Percentiles rank a stretch among this genome's conserved stretches.
phyloP scores from a whole-genome alignment of 2,329 filamentous ascomycete genomes.

The Monilinia fructicola region DNA sequence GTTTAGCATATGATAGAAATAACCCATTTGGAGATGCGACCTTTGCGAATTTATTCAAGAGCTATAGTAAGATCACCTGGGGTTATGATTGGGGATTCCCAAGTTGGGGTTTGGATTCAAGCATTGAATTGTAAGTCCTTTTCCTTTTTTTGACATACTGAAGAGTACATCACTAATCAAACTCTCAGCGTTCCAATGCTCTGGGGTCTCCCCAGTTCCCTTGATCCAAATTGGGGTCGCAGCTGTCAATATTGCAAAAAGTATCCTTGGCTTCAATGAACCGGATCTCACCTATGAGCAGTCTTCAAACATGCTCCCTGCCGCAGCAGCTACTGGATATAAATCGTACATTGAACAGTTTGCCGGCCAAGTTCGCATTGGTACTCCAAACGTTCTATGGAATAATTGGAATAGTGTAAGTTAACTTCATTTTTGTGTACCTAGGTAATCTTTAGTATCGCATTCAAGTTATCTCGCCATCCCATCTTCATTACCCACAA shows the following conservation, averaged over 20 bases:
- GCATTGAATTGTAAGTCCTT: slow-evolving; percentile 43
- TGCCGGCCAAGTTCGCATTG: slow-evolving; percentile 43
- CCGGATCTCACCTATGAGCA: slow-evolving; percentile 52
- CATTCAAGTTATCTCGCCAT: not conserved
- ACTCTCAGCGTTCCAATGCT: slow-evolving; percentile 59
- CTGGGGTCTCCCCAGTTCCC: slow-evolving; percentile 51
- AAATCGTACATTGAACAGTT: slow-evolving; percentile 46
- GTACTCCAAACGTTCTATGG: slow-evolving; percentile 44
- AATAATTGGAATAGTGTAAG: slow-evolving; percentile 34
- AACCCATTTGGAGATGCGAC: slow-evolving; percentile 26
- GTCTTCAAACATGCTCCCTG: slow-evolving; percentile 51
- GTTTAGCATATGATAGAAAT: slow-evolving; percentile 64
- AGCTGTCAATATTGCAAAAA: slow-evolving; percentile 54
- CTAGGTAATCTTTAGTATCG: too few relatives aligned
- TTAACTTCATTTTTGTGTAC: not conserved
- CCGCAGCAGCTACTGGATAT: slow-evolving; percentile 44
- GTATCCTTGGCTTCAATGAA: slow-evolving; percentile 68
- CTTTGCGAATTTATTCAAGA: slow-evolving; percentile 46
- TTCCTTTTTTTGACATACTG: not conserved
- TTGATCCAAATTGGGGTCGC: slow-evolving; percentile 51
- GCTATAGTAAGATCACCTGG: slow-evolving; percentile 52
- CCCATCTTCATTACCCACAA: too few relatives aligned
- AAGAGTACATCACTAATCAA: not conserved
- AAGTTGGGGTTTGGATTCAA: slow-evolving; percentile 43
- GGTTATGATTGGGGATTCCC: slow-evolving; percentile 65